phyloP scores from a whole-genome alignment of 495 filamentous ascomycete genomes.

The Melanomma pulvis-pyrius region DNA sequence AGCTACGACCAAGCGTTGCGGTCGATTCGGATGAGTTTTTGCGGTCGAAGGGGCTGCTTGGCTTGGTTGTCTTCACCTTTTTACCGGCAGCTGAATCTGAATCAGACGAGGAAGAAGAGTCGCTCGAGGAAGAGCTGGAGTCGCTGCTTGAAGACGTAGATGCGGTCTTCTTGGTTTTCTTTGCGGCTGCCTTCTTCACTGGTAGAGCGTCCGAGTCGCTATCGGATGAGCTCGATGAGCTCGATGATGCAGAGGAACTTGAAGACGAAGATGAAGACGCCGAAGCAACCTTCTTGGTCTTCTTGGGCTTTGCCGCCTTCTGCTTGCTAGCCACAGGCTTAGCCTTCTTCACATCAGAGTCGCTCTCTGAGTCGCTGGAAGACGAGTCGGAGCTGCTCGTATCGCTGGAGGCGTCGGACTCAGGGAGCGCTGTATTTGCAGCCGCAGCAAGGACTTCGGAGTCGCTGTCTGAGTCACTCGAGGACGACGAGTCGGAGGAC shows the following conservation, averaged over 20 bases:
- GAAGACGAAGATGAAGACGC: slow-evolving; percentile 8
- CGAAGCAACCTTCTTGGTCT: slow-evolving; percentile 10
- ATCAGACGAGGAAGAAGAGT: slow-evolving; percentile 23
- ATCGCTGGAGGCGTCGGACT: neutral
- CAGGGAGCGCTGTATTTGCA: slow-evolving; percentile 10
- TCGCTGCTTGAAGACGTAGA: neutral
- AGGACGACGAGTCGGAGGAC: slow-evolving; percentile 20
- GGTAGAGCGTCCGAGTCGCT: neutral
- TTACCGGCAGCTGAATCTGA: slow-evolving; percentile 26
- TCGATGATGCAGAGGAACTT: slow-evolving; percentile 6
- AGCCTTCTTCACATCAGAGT: slow-evolving; percentile 5
- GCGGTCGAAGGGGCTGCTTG: neutral
- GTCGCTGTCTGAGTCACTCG: slow-evolving; percentile 24
- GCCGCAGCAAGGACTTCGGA: neutral
- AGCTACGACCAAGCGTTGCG: slow-evolving; percentile 34
- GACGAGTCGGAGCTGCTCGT: neutral
- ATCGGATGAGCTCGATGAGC: neutral
- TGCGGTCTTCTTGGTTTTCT: neutral
- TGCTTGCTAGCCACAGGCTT: neutral
- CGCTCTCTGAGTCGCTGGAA: slow-evolving; percentile 18
- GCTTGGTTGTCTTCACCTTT: slow-evolving; percentile 7
- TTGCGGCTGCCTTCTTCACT: neutral
- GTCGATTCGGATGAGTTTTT: slow-evolving; percentile 42
- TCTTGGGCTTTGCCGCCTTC: slow-evolving; percentile 1
- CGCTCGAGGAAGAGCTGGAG: slow-evolving; percentile 3